phyloP scores from a whole-genome alignment of 2,329 filamentous ascomycete species.

The Elsinoe perseae region DNA sequence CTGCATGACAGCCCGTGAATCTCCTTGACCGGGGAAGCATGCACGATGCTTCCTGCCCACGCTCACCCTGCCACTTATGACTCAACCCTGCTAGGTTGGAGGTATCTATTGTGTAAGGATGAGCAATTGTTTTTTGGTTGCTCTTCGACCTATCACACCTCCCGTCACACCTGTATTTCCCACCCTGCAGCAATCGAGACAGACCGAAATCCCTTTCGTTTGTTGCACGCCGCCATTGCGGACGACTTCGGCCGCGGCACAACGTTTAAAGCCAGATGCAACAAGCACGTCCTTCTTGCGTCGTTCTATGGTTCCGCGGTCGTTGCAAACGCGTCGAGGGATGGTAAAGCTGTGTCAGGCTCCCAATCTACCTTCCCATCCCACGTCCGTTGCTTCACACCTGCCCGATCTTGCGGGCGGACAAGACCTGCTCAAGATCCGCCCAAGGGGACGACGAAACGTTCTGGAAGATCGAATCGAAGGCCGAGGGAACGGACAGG shows the following conservation, averaged over 20 bases:
- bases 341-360: not conserved
- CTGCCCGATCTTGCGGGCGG: slow-evolving; percentile 10
- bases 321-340: not conserved
- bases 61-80: not conserved
- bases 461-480: slow-evolving; percentile 13
- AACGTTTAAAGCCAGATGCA: not conserved
- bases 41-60: not conserved
- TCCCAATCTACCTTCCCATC: not conserved
- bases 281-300: not conserved
- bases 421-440: not conserved
- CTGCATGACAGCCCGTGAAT: slow-evolving; percentile 10
- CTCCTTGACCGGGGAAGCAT: slow-evolving; percentile 7
- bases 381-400: not conserved
- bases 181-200: not conserved
- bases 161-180: not conserved
- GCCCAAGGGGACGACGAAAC: not conserved
- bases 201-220: not conserved
- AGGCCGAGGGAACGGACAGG: slow-evolving; percentile 9
- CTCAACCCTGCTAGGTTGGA: not conserved
- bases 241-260: slow-evolving; percentile 8
- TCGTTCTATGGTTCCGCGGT: not conserved
- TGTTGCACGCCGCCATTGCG: not conserved
- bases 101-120: not conserved
- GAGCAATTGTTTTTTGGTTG: not conserved
- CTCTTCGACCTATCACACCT: not conserved